phyloP scores from a whole-genome alignment of 2,329 filamentous ascomycete genomes.

The Fusarium beomiforme region DNA sequence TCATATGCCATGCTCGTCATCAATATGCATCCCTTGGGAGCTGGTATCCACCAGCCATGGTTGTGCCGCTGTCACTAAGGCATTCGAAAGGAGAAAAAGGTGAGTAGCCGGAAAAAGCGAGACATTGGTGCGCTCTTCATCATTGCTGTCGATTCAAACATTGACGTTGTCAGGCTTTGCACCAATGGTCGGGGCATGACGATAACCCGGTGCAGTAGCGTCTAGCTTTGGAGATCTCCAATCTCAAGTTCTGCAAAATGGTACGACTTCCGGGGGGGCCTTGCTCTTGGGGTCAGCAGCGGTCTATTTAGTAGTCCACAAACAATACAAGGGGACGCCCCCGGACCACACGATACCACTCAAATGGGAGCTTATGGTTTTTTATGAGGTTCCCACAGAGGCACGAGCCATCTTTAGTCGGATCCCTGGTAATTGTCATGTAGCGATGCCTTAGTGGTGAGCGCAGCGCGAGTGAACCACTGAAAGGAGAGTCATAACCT shows the following conservation, averaged over 20 bases:
- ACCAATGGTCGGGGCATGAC: conserved; percentile 39
- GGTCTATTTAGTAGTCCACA: conserved; percentile 37
- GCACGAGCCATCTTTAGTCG: conserved; percentile 10
- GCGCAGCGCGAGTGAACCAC: conserved; percentile 3
- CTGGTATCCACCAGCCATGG: neutral
- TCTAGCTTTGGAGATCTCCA: conserved; percentile 44
- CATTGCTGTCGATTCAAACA: conserved; percentile 27
- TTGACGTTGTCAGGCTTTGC: conserved; percentile 30
- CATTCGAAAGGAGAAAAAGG: neutral
- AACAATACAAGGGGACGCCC: conserved; percentile 29
- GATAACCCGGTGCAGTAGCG: conserved; percentile 42
- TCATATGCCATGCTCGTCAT: conserved; percentile 18
- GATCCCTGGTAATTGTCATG: conserved; percentile 1
- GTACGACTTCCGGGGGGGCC: conserved; percentile 41
- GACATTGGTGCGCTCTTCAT: conserved; percentile 25
- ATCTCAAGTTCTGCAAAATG: conserved; percentile 43
- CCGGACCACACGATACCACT: conserved; percentile 35
- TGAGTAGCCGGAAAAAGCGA: conserved; percentile 24
- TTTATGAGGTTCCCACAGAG: conserved; percentile 13
- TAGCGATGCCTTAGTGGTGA: neutral
- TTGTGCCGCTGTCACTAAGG: neutral
- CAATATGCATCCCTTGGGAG: neutral
- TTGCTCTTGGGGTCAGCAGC: conserved; percentile 37
- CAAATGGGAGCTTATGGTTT: conserved; percentile 24
- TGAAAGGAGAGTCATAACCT: neutral